Evolutionary conservation across 2,329 filamentous ascomycete species (phyloP), one percentile per base, ranked within the genome.

Genomic region (Rosellinia necatrix): DNA sequence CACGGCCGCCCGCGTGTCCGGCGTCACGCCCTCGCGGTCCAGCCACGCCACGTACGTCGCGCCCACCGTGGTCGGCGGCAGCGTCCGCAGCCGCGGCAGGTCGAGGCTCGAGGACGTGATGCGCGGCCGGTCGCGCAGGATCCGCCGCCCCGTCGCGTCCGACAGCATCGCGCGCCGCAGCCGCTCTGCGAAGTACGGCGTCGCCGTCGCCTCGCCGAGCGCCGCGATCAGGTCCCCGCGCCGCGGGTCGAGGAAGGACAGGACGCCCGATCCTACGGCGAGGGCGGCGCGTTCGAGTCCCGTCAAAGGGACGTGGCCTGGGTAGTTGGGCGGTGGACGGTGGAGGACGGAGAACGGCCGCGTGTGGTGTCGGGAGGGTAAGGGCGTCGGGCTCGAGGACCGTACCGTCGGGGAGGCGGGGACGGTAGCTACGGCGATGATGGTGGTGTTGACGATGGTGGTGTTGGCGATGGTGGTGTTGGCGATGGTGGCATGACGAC

Each of bases 111-210:
- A 77, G 13, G 91, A 96, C 3, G 88, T 93, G 62, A 99, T 91
- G 61, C 92, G 88, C 3, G 94, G 94, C 10, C 92, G 87, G 66
- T 94, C 90, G 61, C 90, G 90, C 61, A 99, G 86, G 71, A 99
- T 97, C 46, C 92, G 88, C 1, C 94, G 89, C 53, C 94, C 94
- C 0, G 91, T 96, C 1, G 90, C 81, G 62, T 87, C 80, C 24
- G 85, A 78, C 51, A 99, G 90, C 94, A 99, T 99, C 61, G 89
- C 90, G 71, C 93, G 85, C 63, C 91, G 92, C 17, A 99, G 90
- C 53, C 91, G 90, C 75, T 90, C 85, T 74, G 97, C 92, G 78
- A 97, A 97, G 81, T 92, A 96, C 10, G 94, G 94, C 8, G 92
- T 91, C 19, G 92, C 91, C 3, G 94, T 97, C 24, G 92, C 87